These are phyloP conservation scores for Skeletonema tropicum DNA, from an alignment of 108 stramenopile genomes.

Conservation along the genomic window DNA sequence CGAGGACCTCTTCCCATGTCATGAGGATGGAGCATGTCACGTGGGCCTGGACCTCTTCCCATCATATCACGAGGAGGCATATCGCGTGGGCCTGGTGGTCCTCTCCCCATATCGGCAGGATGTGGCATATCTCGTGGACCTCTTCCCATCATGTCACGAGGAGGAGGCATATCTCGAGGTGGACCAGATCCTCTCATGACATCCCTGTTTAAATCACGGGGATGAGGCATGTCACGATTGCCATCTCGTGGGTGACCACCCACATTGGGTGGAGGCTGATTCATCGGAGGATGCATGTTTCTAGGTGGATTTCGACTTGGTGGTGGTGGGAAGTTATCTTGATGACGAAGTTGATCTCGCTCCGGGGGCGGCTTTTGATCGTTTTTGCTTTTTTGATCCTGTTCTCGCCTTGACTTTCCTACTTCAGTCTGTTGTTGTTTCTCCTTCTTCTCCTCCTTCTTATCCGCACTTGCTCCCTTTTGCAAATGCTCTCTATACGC, in stretches of 20 bases:
- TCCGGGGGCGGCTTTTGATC: not conserved
- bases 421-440: slow-evolving; percentile 3
- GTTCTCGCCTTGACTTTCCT: not conserved
- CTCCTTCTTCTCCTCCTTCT: slow-evolving; percentile 33
- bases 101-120: not conserved
- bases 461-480: slow-evolving; percentile 55
- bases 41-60: not conserved
- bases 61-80: slow-evolving; percentile 1
- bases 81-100: not conserved
- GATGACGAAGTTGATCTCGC: not conserved
- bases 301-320: not conserved
- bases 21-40: not conserved
- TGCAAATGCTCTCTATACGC: slow-evolving; percentile 76
- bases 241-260: not conserved
- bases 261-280: not conserved
- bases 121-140: slow-evolving; percentile 4
- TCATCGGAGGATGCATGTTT: not conserved
- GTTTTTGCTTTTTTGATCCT: not conserved
- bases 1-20: not conserved
- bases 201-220: slow-evolving; percentile 8
- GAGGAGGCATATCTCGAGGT: slow-evolving; percentile 1
- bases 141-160: slow-evolving; percentile 7
- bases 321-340: not conserved
- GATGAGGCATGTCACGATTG: not conserved
- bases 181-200: not conserved